These are phyloP conservation scores for Parasitella parasitica DNA, from an alignment of 371 early-diverging fungal genomes.

Conservation along the genomic window DNA sequence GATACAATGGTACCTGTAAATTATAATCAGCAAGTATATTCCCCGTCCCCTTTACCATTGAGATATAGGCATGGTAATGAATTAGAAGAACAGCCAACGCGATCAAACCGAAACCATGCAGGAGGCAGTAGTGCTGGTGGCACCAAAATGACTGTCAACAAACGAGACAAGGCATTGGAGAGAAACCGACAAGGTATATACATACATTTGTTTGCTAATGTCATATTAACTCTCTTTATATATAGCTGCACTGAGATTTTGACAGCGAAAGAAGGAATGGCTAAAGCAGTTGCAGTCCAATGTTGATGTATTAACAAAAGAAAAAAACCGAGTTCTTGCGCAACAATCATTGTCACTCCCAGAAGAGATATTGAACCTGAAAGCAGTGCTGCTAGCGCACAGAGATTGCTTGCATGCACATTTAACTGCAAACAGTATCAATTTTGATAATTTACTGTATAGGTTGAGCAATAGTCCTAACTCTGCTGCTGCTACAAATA, in stretches of 20 bases:
- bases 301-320: conserved; percentile 65
- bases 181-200: conserved; percentile 64
- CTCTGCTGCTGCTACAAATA: not conserved
- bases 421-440: not conserved
- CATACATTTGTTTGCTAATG: conserved; percentile 9
- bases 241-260: conserved; percentile 82
- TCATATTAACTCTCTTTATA: conserved; percentile 50
- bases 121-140: not conserved
- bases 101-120: not conserved
- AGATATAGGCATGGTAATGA: conserved; percentile 1
- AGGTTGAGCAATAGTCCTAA: not conserved
- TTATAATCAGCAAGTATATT: not conserved
- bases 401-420: conserved; percentile 45
- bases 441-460: not conserved
- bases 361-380: conserved; percentile 71
- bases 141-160: not conserved
- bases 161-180: conserved; percentile 45
- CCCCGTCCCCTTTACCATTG: not conserved
- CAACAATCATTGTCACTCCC: conserved; percentile 63
- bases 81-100: not conserved
- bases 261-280: conserved; percentile 88
- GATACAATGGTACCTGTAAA: not conserved
- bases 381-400: conserved; percentile 60
- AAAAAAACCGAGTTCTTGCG: conserved; percentile 72
- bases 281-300: conserved; percentile 72